phyloP scores from a whole-genome alignment of 345 rosid genomes.

The Arabis alpina region DNA sequence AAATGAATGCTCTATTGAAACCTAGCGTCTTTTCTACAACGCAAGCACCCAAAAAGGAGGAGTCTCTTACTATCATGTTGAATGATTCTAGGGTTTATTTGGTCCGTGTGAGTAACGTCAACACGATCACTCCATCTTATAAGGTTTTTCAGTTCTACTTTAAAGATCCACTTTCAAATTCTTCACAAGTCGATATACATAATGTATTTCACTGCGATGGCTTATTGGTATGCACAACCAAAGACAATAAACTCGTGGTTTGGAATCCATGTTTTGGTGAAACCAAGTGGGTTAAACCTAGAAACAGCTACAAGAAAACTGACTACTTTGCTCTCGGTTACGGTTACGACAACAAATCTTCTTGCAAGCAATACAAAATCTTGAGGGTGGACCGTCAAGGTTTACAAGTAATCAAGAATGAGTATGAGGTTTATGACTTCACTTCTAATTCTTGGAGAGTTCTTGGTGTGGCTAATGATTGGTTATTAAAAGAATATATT shows the following conservation, averaged over 20 bases:
- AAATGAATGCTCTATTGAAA: neutral
- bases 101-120: neutral
- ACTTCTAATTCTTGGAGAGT: conserved; percentile 6
- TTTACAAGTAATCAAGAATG: neutral
- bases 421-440: conserved; percentile 10
- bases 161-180: neutral
- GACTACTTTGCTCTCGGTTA: conserved; percentile 16
- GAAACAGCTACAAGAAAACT: neutral
- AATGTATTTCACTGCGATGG: conserved; percentile 11
- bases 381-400: conserved; percentile 1
- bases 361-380: conserved; percentile 3
- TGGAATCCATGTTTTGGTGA: conserved; percentile 12
- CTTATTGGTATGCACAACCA: conserved; percentile 4
- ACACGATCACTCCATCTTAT: neutral
- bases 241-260: conserved; percentile 7
- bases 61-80: neutral
- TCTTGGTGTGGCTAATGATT: neutral
- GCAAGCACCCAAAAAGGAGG: neutral
- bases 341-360: conserved; percentile 9
- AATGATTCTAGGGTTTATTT: neutral
- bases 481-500: neutral
- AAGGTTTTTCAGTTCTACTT: neutral
- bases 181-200: neutral
- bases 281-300: neutral
- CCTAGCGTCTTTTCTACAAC: neutral